Base-by-base conservation (phyloP, 768 basidiomycete genomes). In the Amylocystis lapponica region DNA sequence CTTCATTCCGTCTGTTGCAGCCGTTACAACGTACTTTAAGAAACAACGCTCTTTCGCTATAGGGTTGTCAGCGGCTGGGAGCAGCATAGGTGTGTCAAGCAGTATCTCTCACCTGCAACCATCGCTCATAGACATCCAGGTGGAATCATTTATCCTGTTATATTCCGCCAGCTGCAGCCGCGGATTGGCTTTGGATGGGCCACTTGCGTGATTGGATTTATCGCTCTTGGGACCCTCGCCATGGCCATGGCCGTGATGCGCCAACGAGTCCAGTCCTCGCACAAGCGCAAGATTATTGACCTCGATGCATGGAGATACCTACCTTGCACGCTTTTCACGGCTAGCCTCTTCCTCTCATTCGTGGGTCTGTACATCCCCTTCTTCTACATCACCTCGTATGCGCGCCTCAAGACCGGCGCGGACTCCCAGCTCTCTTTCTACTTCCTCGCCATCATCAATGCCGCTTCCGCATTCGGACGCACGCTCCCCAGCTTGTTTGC, bases 401-500 rank as follows among this genome's bases (percentile, higher is more conserved):
- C 31, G 31, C 31, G 14, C 31, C 5, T 5, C 13, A 5, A 5
- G 14, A 5, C 13, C 5, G 6, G 31, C 13, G 19, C 19, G 14
- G 6, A 17, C 31, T 14, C 19, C 31, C 14, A 13, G 5, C 27
- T 9, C 27, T 30, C 27, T 9, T 9, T 14, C 31, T 33, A 6
- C 14, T 14, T 14, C 14, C 42, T 55, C 46, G 42, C 37, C 9
- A 46, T 48, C 31, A 68, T 77, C 66, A 77, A 79, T 46, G 74
- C 62, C 2, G 66, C 72, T 2, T 75, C 74, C 21, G 58, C 79
- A 14, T 64, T 78, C 47, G 80, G 80, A n/a, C 69, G 80, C 34
- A 73, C 71, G 7, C 46, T 81, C 3, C 79, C 80, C 0, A 78
- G 78, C 56, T 62, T 75, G 44, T 49, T 76, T 34, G 76, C 74